Conservation (phyloP, 164 flowering plant genomes). For the Berberis vulgaris region DNA sequence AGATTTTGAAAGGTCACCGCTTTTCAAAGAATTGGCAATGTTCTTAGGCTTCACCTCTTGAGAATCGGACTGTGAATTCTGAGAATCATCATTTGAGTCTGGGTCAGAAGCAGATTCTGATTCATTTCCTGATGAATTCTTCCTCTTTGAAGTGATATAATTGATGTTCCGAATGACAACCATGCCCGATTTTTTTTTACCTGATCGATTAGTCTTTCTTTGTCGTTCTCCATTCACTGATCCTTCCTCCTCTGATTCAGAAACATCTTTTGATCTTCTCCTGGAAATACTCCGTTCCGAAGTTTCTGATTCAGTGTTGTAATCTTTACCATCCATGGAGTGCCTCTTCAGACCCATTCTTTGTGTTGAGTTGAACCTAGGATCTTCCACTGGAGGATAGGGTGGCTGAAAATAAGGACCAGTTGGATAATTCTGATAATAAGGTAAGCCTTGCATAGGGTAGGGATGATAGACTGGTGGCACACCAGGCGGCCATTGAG, state of each 20-base stretch:
- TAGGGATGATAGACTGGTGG: constrained; percentile 65
- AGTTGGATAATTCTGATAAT: constrained; percentile 55
- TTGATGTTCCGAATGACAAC: constrained; percentile 89
- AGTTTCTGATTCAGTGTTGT: constrained; percentile 38
- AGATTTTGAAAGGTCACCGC: constrained; percentile 22
- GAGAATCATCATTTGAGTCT: constrained; percentile 40
- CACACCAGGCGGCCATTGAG: constrained; percentile 82
- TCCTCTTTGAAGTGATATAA: constrained; percentile 60
- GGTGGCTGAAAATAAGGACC: constrained; percentile 55
- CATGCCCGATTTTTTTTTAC: constrained; percentile 51
- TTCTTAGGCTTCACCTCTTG: constrained; percentile 24
- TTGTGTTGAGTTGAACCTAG: constrained; percentile 29
- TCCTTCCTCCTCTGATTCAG: constrained; percentile 37
- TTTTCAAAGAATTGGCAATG: constrained; percentile 31
- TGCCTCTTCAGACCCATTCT: constrained; percentile 48
- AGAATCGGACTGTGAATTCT: constrained; percentile 10
- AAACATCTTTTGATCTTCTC: constrained; percentile 38
- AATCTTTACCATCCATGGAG: constrained; percentile 50
- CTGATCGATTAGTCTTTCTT: constrained; percentile 42
- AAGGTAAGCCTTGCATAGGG: constrained; percentile 85
- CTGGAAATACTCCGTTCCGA: constrained; percentile 33
- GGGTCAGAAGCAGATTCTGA: constrained; percentile 44
- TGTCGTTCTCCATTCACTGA: constrained; percentile 23
- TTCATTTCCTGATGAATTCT: constrained; percentile 35
- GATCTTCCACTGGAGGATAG: constrained; percentile 50